Evolutionary conservation across 179 eudicot species (phyloP).

Genomic region (Silene coronaria): DNA sequence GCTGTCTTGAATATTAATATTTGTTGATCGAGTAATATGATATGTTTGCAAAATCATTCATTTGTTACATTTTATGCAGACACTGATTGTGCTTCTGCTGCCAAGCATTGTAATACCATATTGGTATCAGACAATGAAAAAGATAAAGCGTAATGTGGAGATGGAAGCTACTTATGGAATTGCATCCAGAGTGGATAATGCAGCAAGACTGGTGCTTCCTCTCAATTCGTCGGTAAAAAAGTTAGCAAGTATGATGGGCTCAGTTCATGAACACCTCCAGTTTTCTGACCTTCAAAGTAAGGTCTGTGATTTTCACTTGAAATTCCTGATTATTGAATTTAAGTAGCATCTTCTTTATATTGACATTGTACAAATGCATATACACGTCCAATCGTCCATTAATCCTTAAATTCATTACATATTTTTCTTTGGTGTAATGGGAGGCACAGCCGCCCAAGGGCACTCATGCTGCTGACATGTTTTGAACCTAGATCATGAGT

Average conservation of each 20-base stretch:
- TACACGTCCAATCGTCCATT: too few species aligned
- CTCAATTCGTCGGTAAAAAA: conserved; percentile 30
- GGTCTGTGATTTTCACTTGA: conserved; percentile 27
- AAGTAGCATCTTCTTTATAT: neutral
- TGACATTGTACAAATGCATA: too few species aligned
- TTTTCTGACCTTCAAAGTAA: conserved; percentile 24
- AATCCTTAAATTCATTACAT: too few species aligned
- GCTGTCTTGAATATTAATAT: too few species aligned
- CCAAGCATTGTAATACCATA: conserved; percentile 37
- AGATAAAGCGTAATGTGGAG: conserved; percentile 29
- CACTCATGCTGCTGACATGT: too few species aligned
- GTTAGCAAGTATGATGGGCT: conserved; percentile 34
- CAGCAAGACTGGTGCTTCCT: conserved; percentile 30
- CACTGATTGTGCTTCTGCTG: conserved; percentile 29
- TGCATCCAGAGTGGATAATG: conserved; percentile 27
- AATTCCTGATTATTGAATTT: neutral
- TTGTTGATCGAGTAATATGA: neutral
- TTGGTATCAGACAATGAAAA: conserved; percentile 32
- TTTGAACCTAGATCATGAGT: too few species aligned
- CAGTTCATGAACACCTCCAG: conserved; percentile 20
- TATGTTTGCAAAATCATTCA: neutral
- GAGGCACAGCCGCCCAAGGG: too few species aligned
- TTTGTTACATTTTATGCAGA: conserved; percentile 29
- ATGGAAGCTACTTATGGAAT: conserved; percentile 24
- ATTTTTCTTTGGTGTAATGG: too few species aligned